These are phyloP conservation scores for Perkinsela sp. DNA, from an alignment of 208 protist genomes.

Conservation along the genomic window DNA sequence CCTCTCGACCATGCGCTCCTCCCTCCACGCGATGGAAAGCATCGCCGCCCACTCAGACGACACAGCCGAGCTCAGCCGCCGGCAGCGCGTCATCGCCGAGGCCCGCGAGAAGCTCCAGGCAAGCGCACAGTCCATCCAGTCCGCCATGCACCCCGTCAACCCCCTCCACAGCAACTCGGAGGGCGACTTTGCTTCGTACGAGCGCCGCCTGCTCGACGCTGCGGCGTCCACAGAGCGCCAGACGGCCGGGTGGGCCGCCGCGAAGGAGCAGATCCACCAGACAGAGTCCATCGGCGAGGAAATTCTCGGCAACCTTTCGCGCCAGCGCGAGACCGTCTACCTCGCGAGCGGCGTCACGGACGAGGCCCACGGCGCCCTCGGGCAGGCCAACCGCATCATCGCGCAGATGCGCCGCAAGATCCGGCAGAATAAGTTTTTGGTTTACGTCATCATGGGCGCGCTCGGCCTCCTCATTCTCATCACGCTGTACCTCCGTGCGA, in stretches of 20 bases:
- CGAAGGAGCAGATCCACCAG: not conserved
- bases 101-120: too few relatives aligned
- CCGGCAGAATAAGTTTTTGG: not conserved
- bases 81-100: too few relatives aligned
- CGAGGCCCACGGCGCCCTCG: not conserved
- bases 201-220: not conserved
- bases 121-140: too few relatives aligned
- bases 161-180: too few relatives aligned
- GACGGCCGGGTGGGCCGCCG: not conserved
- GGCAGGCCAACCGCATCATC: not conserved
- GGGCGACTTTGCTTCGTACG: too few relatives aligned
- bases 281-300: not conserved
- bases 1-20: too few relatives aligned
- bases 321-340: not conserved
- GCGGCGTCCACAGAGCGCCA: not conserved
- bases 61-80: too few relatives aligned
- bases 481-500: not conserved
- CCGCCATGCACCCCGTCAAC: too few relatives aligned
- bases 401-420: not conserved
- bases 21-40: too few relatives aligned
- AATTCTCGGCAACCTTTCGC: not conserved
- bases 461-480: not conserved
- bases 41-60: too few relatives aligned
- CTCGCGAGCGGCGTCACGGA: not conserved
- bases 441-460: not conserved